phyloP scores from a whole-genome alignment of 768 basidiomycete genomes.

The Lentinula sp. region DNA sequence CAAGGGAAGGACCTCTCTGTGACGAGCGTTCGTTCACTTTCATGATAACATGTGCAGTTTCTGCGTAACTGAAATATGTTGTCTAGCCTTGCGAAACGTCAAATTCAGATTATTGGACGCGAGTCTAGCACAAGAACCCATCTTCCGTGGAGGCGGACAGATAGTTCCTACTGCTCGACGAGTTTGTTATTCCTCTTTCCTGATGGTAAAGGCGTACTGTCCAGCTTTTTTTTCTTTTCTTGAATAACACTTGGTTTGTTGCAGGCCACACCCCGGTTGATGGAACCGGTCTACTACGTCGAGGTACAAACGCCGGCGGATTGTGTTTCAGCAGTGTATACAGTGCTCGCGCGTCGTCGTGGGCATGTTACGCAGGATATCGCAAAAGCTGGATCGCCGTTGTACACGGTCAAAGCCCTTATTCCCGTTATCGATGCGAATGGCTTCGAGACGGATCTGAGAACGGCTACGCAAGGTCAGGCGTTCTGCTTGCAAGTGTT shows the following conservation, averaged over 20 bases:
- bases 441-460: slow-evolving; percentile 96
- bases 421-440: slow-evolving; percentile 99
- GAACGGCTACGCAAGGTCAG: slow-evolving; percentile 97
- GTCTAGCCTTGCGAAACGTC: slow-evolving; percentile 91
- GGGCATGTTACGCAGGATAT: slow-evolving; percentile 99
- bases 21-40: slow-evolving; percentile 84
- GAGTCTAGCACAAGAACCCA: slow-evolving; percentile 88
- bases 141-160: slow-evolving; percentile 96
- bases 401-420: slow-evolving; percentile 97
- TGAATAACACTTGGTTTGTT: not conserved
- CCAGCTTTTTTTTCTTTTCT: slow-evolving; percentile 6
- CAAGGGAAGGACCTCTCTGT: slow-evolving; percentile 94
- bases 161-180: slow-evolving; percentile 98
- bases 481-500: slow-evolving; percentile 98
- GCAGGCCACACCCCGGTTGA: slow-evolving; percentile 88
- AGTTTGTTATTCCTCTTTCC: slow-evolving; percentile 98
- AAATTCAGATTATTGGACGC: slow-evolving; percentile 97
- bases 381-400: slow-evolving; percentile 94
- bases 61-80: not conserved
- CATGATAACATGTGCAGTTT: not conserved
- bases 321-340: slow-evolving; percentile 97
- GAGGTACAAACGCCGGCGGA: slow-evolving; percentile 99
- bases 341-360: slow-evolving; percentile 94
- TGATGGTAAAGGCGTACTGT: slow-evolving; percentile 62
- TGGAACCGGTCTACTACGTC: slow-evolving; percentile 98